Conservation (phyloP, 2,329 filamentous ascomycete species). For the Apiospora sp. region DNA sequence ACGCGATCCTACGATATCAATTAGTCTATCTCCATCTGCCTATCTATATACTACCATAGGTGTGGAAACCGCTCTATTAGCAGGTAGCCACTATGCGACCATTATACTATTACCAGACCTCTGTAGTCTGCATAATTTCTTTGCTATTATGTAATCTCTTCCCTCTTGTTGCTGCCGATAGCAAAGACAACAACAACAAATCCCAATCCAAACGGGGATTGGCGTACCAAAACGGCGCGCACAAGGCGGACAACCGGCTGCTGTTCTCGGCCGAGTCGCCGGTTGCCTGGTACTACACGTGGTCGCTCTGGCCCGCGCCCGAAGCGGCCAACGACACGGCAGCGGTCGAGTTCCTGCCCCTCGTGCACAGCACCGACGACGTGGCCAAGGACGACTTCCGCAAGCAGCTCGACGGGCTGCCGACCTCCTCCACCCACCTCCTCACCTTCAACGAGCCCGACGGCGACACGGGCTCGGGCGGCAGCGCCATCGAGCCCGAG, state of each 20-base stretch:
- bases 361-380: constrained; percentile 48
- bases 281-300: constrained; percentile 53
- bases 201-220: constrained; percentile 38
- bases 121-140: neutral
- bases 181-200: neutral
- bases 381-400: constrained; percentile 39
- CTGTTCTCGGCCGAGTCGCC: constrained; percentile 47
- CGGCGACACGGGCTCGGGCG: constrained; percentile 48
- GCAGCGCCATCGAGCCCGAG: constrained; percentile 47
- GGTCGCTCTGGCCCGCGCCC: constrained; percentile 44
- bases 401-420: constrained; percentile 39
- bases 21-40: neutral
- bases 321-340: constrained; percentile 29
- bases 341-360: constrained; percentile 46
- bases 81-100: neutral
- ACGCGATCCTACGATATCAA: constrained; percentile 3
- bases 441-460: constrained; percentile 54
- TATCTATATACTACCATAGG: neutral
- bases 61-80: neutral
- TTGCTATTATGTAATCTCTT: neutral
- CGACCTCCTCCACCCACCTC: constrained; percentile 47
- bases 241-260: constrained; percentile 43
- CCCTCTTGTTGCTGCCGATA: neutral
- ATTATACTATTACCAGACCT: neutral
- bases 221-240: constrained; percentile 35